Conservation (phyloP, 108 stramenopile species). For the Nitzschia putrida region DNA sequence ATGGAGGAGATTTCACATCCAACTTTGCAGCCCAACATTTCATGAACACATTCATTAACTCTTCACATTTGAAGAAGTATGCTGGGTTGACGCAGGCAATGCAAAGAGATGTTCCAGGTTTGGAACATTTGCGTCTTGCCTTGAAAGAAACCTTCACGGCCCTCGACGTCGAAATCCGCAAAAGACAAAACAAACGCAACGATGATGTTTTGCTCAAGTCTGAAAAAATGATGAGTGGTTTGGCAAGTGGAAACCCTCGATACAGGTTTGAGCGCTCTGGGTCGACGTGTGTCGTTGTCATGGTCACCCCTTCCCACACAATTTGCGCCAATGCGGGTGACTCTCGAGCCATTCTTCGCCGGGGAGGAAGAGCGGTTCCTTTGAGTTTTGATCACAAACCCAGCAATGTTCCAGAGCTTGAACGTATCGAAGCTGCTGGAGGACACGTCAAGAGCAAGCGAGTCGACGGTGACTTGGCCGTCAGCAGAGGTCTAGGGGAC, state of each 20-base stretch:
- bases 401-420: slow-evolving; percentile 65
- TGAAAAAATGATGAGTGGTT: background rate
- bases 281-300: slow-evolving; percentile 83
- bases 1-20: slow-evolving; percentile 86
- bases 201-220: slow-evolving; percentile 5
- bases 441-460: slow-evolving; percentile 83
- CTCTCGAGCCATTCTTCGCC: slow-evolving; percentile 81
- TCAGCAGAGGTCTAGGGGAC: slow-evolving; percentile 93
- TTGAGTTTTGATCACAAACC: slow-evolving; percentile 97
- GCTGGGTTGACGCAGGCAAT: slow-evolving; percentile 37
- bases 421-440: slow-evolving; percentile 68
- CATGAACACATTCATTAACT: slow-evolving; percentile 50
- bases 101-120: slow-evolving; percentile 53
- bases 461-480: slow-evolving; percentile 96
- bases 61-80: slow-evolving; percentile 57
- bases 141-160: slow-evolving; percentile 66
- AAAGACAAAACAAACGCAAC: slow-evolving; percentile 30
- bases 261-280: slow-evolving; percentile 69
- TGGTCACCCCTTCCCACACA: slow-evolving; percentile 88
- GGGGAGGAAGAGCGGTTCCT: slow-evolving; percentile 57
- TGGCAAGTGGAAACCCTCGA: background rate
- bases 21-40: slow-evolving; percentile 66
- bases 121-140: slow-evolving; percentile 59
- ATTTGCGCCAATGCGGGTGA: slow-evolving; percentile 97
- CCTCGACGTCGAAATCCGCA: slow-evolving; percentile 72